Evolutionary conservation across 805 yeast genomes (phyloP), one percentile per base, ranked within the genome.

Genomic region (Metschnikowia continentalis): DNA sequence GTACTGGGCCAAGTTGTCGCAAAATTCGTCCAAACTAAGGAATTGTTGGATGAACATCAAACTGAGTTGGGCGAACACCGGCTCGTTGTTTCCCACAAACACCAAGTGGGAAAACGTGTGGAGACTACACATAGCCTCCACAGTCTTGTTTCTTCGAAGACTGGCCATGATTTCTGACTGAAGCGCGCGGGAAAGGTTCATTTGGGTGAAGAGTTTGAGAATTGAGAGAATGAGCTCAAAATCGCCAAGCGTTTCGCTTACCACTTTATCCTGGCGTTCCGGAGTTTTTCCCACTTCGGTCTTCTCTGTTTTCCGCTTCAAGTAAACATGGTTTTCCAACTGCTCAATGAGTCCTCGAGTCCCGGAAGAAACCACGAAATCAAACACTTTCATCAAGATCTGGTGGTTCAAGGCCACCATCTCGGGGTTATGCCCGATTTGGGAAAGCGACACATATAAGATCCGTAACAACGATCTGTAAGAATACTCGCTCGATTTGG

Each of bases 11-110:
- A 90, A 71, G 45, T 76, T 79, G 49, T 85, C 87, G 0, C 96
- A 91, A 57, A 90, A 77, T 0, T 67, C 69, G 41, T 80, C 82
- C 10, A 82, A 72, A 0, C 81, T 69, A 56, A 86, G 79, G 62
- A 90, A 71, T 57, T 89, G 94, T 51, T 81, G 80, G 32, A 90
- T 73, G 55, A 81, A 88, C 59, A 81, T 76, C 54, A 91, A 69
- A 8, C 90, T 71, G 38, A 88, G 65, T 55, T 88, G 91, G 0
- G 94, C 92, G 61, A 86, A 80, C 0, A 84, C 70, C 20, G 84
- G 83, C 42, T 86, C 91, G 42, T 77, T 81, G 51, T 82, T 77
- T 7, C 47, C 41, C 5, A 83, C 72, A 54, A 77, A 80, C 37
- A 84, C 68, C 35, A 79, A 66, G 57, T 86, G 88, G 0, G 94